Evolutionary conservation across 2,329 filamentous ascomycete genomes (phyloP), one percentile per base, ranked within the genome.

Genomic region (Orbilia javanica): DNA sequence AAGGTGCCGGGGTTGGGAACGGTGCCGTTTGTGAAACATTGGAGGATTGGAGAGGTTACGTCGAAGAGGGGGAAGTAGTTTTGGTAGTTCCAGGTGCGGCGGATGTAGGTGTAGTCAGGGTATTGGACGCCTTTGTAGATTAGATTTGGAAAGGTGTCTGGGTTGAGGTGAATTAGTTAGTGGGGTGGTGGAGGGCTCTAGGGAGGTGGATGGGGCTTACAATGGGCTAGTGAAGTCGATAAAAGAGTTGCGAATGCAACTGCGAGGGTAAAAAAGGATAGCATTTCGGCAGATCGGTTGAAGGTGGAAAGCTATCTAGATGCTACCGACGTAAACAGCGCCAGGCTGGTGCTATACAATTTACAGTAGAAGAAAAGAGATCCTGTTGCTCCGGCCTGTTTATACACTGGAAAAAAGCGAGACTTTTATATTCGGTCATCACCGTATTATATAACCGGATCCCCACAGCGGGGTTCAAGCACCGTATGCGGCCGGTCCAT

Each of bases 61-160:
- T 86, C 84, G 57, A 81, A 82, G 78, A 86, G 81, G 68, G 85
- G 85, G 7, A 83, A 84, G 83, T 86, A 85, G 39, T 48, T 79
- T 48, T 74, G 67, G 22, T 83, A 84, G 81, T 85, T 85, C 69
- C 63, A 74, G 25, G 70, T 74, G 36, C 80, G 82, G 77, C 87
- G 86, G 80, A 88, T 85, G 83, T 87, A 88, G 39, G 84, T 83
- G 81, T 84, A 86, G 66, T 85, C 84, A 48, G 85, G 85, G 71
- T 84, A 82, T 65, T 82, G 83, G 76, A 83, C 80, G 80, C 84
- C 86, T 80, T 87, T 86, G 81, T 86, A 83, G 55, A 84, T 83
- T 48, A 85, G 81, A 63, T 83, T 84, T 79, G 83, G 83, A 76
- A 85, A 83, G 78, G 53, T 53, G 50, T 74, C 70, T 74, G 31